These are phyloP conservation scores for Acanthamoeba castellanii DNA, from an alignment of 208 protist species.

Conservation along the genomic window DNA sequence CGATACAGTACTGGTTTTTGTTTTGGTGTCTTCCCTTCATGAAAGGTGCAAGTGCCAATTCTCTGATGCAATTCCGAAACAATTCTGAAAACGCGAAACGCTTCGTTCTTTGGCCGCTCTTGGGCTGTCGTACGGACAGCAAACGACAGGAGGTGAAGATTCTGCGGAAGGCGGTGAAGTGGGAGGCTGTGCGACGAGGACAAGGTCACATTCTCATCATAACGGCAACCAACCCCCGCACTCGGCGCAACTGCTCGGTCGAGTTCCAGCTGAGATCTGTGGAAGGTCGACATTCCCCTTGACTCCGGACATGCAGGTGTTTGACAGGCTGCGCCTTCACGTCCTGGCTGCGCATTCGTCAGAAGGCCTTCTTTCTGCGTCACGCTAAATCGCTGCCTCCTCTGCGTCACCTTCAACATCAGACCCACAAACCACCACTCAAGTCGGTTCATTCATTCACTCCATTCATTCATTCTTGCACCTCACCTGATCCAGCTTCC, in stretches of 20 bases:
- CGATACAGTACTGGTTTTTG: too few species aligned
- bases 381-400: too few species aligned
- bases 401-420: background rate
- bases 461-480: background rate
- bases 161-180: background rate
- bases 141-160: background rate
- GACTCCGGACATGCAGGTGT: too few species aligned
- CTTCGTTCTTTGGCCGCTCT: background rate
- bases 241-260: background rate
- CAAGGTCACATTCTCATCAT: too few species aligned
- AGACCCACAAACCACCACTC: background rate
- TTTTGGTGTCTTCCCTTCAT: too few species aligned
- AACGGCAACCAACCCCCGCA: background rate
- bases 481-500: background rate
- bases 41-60: too few species aligned
- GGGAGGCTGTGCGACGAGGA: too few species aligned
- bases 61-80: background rate
- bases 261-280: background rate
- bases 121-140: background rate
- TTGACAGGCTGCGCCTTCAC: too few species aligned
- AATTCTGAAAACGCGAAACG: background rate
- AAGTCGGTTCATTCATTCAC: too few species aligned
- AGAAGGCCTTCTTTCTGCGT: too few species aligned
- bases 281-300: background rate
- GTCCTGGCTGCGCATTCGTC: too few species aligned